Conservation (phyloP, 139 green algal species). For the Tetradesmus lagerheimii region DNA sequence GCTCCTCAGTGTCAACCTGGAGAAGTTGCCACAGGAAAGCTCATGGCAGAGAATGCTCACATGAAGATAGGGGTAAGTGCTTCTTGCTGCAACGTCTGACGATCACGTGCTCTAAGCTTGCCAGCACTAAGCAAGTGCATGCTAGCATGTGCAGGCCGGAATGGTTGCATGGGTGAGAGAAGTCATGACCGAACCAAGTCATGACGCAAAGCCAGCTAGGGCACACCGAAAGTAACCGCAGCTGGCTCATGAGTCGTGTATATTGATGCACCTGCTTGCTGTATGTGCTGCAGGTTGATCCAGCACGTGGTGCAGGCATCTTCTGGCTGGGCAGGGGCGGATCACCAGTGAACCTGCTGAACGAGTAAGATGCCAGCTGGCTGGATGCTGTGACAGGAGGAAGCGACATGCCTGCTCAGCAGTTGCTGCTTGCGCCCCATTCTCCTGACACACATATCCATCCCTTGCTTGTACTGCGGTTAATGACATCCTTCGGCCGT, state of each 20-base stretch:
- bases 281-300: not conserved
- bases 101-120: too few species aligned
- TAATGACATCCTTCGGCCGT: too few species aligned
- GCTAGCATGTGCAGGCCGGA: not conserved
- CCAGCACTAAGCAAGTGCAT: too few species aligned
- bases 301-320: slow-evolving; percentile 15
- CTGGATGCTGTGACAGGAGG: not conserved
- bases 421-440: too few species aligned
- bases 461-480: too few species aligned
- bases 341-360: slow-evolving; percentile 9
- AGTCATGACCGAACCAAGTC: too few species aligned
- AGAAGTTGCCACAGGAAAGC: not conserved
- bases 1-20: not conserved
- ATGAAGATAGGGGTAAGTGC: slow-evolving; percentile 5
- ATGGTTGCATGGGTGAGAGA: too few species aligned
- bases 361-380: slow-evolving; percentile 18
- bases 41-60: slow-evolving; percentile 12
- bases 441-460: too few species aligned
- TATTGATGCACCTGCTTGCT: not conserved
- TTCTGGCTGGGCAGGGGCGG: not conserved
- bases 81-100: not conserved
- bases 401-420: too few species aligned
- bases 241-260: too few species aligned
- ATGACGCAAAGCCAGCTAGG: too few species aligned
- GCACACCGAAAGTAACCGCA: too few species aligned